Evolutionary conservation across 78 protist genomes (phyloP), one percentile per base, ranked within the genome.

Genomic region (Planoprotostelium fungivorum): DNA sequence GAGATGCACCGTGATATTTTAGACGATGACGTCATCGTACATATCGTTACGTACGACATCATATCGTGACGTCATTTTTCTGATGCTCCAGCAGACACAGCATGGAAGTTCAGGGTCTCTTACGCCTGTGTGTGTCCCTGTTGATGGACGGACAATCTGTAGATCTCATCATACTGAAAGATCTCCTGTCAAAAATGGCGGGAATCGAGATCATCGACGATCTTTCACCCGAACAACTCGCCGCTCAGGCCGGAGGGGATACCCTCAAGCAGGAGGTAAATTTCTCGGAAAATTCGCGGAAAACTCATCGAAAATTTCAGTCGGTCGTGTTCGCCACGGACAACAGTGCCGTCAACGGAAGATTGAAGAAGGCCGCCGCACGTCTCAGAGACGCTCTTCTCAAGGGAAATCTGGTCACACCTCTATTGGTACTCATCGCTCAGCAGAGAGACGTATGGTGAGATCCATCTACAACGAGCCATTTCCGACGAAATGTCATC

Each of bases 161-260:
- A n/a, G 94, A 92, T 86, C 5, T 92, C 28, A 88, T 92, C 29
- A 35, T 92, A 9, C 34, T 92, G 28, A 92, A 92, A 34, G 94
- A 92, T 36, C 39, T 92, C 39, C 35, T 92, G 0, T 35, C 90
- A 0, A 92, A 89, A 86, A 92, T 92, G 94, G 91, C 89, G 38
- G 91, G 88, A 34, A 38, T 89, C 29, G 94, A 92, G 36, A 34
- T 92, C 34, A 83, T 92, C 31, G 94, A 92, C 38, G 94, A 92
- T 34, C 91, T 87, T n/a, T 89, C 91, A 0, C 90, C 87, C 23
- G 84, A 73, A n/a, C 91, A 90, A 63, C 35, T 87, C 83, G 93
- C 89, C 35, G 94, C 95, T 37, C 93, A 90, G 34, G 96, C 94
- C 10, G 96, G 96, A 83, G 96, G 96, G 63, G 95, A 94, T 37